phyloP scores from a whole-genome alignment of 2,329 filamentous ascomycete species.

The Xylariaceae sp. region DNA sequence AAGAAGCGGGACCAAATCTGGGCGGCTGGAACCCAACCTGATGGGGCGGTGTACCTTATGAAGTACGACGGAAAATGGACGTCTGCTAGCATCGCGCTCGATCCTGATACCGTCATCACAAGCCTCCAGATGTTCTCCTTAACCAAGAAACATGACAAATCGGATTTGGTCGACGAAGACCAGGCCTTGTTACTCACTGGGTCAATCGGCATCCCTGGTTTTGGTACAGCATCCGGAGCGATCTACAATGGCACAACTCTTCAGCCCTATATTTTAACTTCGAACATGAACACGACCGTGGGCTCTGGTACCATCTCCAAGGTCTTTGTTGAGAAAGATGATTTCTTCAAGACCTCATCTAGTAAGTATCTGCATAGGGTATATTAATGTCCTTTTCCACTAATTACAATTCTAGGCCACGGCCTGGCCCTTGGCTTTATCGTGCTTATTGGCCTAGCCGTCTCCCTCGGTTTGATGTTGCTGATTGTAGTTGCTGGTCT shows the following conservation, averaged over 20 bases:
- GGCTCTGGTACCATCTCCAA: constrained; percentile 74
- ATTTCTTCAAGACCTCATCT: constrained; percentile 71
- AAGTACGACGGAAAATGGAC: constrained; percentile 82
- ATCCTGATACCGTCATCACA: constrained; percentile 70
- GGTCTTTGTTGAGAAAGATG: constrained; percentile 82
- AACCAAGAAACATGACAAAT: constrained; percentile 69
- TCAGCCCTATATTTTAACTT: constrained; percentile 81
- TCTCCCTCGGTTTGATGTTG: constrained; percentile 78
- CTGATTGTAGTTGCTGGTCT: constrained; percentile 78
- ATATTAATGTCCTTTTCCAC: not conserved
- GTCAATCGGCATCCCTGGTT: constrained; percentile 74
- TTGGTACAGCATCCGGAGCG: constrained; percentile 84
- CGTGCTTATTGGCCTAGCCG: constrained; percentile 80
- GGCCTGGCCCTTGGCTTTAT: constrained; percentile 77
- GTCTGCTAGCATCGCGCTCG: constrained; percentile 68
- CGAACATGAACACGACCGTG: constrained; percentile 65
- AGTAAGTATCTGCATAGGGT: constrained; percentile 55
- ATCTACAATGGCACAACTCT: constrained; percentile 85
- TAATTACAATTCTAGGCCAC: constrained; percentile 48
- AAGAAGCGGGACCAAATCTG: constrained; percentile 77
- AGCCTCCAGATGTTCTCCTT: constrained; percentile 83
- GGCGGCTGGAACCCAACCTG: constrained; percentile 72
- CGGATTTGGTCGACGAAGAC: constrained; percentile 67
- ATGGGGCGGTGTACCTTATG: constrained; percentile 76
- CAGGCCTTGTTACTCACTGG: constrained; percentile 87